Evolutionary conservation across 1,139 yeast species (phyloP), one percentile per base, ranked within the genome.

Genomic region (Casaregolazyma suthepensis): DNA sequence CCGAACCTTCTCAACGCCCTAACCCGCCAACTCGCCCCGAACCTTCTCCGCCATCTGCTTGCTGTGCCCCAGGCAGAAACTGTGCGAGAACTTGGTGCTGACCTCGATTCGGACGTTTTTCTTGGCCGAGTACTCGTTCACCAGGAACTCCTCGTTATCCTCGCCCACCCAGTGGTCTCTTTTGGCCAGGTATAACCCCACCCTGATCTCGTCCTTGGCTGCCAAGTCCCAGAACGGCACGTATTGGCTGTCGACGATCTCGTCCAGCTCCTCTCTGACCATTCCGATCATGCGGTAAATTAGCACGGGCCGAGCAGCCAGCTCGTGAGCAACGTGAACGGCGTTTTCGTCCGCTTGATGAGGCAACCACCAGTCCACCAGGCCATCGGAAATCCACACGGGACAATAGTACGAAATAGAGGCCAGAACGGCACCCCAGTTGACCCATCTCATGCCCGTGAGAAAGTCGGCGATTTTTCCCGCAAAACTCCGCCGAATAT

Each of bases 111-210:
- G 40, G 17, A 77, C 68, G 54, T 71, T 68, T 15, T 65, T 61
- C 47, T 67, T 65, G 12, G 57, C 56, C 5, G 62, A 62, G 62
- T 79, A 78, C 40, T 70, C 66, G 4, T 67, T 55, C 38, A 76
- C 61, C 17, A 82, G 65, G 54, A 70, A 68, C 37, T 70, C 71
- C 52, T 83, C 69, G 1, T 85, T 76, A 22, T 63, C 66, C 52
- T 78, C 75, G 54, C 73, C 71, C 1, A 83, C 82, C 90, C 90
- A 84, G 61, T 80, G 79, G 64, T 84, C 90, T 15, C 66, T 61
- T 15, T 67, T 66, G 1, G 86, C 85, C 61, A 81, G 82, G 59
- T 76, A 79, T 1, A 74, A 63, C 87, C 87, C 83, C 15, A 80
- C 69, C 35, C 67, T 67, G 47, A 68, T 63, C n/a, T 57, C 57